Conservation (phyloP, 805 yeast species). For the Candida namnaoensis region DNA sequence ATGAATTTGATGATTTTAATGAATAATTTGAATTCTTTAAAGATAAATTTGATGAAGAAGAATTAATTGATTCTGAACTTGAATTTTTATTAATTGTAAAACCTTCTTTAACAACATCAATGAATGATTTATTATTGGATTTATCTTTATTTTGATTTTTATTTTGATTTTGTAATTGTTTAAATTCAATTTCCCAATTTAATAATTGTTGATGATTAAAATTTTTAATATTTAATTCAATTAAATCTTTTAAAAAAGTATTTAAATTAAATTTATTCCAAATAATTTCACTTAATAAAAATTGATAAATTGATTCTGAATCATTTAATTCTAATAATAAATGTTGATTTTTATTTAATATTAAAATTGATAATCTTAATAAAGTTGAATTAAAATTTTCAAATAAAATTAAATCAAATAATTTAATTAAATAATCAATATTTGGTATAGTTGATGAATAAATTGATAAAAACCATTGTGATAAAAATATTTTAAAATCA, state of each 20-base stretch:
- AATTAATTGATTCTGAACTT: too few relatives aligned
- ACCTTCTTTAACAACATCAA: too few relatives aligned
- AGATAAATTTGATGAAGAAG: too few relatives aligned
- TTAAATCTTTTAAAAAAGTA: conserved; percentile 21
- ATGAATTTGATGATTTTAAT: conserved; percentile 6
- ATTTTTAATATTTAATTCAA: conserved; percentile 6
- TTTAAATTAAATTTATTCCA: conserved; percentile 34
- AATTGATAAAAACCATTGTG: conserved; percentile 60
- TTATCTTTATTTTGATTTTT: too few relatives aligned
- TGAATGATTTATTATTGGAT: too few relatives aligned
- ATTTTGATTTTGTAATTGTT: too few relatives aligned
- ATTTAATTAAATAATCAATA: conserved; percentile 35
- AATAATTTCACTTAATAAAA: conserved; percentile 27
- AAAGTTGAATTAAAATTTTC: conserved; percentile 48
- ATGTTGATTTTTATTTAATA: conserved; percentile 39
- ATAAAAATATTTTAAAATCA: conserved; percentile 40
- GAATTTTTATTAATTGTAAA: too few relatives aligned
- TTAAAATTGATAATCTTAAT: conserved; percentile 46
- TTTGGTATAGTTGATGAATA: conserved; percentile 51
- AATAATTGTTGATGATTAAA: conserved; percentile 3
- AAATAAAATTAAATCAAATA: conserved; percentile 40
- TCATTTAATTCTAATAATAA: conserved; percentile 23
- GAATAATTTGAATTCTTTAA: neutral
- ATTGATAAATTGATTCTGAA: conserved; percentile 31
- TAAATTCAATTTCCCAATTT: too few relatives aligned